Evolutionary conservation across 805 yeast genomes (phyloP).

Genomic region (Cyberlindnera veronae): DNA sequence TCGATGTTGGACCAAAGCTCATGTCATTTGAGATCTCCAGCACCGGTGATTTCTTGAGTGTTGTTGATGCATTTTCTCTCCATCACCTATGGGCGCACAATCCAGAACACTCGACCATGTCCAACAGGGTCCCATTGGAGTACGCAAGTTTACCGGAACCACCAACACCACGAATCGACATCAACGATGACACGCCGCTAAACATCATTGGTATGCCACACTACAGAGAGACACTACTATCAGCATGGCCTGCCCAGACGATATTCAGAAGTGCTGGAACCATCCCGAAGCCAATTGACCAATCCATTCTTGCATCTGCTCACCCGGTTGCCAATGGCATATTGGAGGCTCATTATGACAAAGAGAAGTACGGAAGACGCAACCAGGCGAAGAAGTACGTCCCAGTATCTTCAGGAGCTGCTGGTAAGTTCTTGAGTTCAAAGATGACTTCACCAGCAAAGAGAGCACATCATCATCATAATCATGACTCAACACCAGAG

Average conservation of each 20-base stretch:
- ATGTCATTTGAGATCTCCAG: slow-evolving; percentile 33
- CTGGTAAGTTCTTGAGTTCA: slow-evolving; percentile 56
- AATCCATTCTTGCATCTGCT: slow-evolving; percentile 37
- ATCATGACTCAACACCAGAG: slow-evolving; percentile 16
- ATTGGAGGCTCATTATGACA: slow-evolving; percentile 51
- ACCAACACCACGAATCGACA: slow-evolving; percentile 31
- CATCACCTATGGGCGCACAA: slow-evolving; percentile 63
- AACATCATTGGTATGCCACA: slow-evolving; percentile 82
- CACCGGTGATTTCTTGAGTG: slow-evolving; percentile 73
- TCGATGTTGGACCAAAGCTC: slow-evolving; percentile 44
- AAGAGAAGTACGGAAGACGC: slow-evolving; percentile 52
- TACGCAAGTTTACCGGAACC: slow-evolving; percentile 46
- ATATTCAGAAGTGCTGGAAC: slow-evolving; percentile 62
- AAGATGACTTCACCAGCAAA: slow-evolving; percentile 38
- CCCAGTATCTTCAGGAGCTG: slow-evolving; percentile 30
- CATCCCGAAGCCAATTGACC: slow-evolving; percentile 51
- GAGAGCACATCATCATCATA: slow-evolving; percentile 23
- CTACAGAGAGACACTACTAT: slow-evolving; percentile 69
- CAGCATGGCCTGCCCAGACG: slow-evolving; percentile 72
- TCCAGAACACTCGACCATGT: slow-evolving; percentile 40
- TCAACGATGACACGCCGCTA: slow-evolving; percentile 54
- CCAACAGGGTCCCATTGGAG: slow-evolving; percentile 45
- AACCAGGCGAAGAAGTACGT: slow-evolving; percentile 45
- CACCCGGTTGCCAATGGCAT: slow-evolving; percentile 34
- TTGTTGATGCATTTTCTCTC: slow-evolving; percentile 48